Base-by-base conservation (phyloP, 441 rosid species). In the Theobroma grandiflorum region DNA sequence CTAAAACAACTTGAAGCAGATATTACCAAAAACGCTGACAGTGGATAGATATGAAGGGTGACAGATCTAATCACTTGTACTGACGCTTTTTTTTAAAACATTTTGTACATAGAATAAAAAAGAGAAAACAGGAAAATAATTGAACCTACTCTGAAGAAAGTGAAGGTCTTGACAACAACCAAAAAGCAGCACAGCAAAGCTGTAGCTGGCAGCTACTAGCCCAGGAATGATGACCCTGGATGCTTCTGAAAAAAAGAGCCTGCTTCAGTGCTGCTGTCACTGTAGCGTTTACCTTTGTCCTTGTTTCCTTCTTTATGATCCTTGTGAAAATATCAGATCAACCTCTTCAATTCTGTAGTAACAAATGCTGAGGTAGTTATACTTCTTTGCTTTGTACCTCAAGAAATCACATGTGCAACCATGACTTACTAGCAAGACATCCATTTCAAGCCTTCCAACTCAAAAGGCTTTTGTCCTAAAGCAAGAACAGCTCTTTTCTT, bases 141-240 rank as follows among this genome's bases (percentile, higher is more conserved):
- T 53, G 40, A 47, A 33, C 68, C 2, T 16, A 37, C 57, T 72
- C 72, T 47, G 9, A 53, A 31, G 75, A 73, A 43, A 67, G 16
- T 42, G 33, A 67, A 18, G 16, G 3, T 64, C 4, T 14, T 70
- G 57, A 52, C 45, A 33, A 33, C 8, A 33, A 16, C 49, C 43
- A 40, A 26, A 16, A 35, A 22, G 65, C 67, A 42, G 42, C 33
- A 42, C 66, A 45, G 78, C 78, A 31, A 62, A 45, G 43, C 9
- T 1, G 31, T 45, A 75, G 78, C 78, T 75, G 70, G 78, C 78
- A 75, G 69, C 69, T 31, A 75, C 58, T 75, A 61, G 20, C n/a
- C 64, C 14, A 61, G 40, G 78, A 45, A 53, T 31, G 42, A 40
- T 74, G 77, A 37, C 63, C 64, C 40, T 42, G 12, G 22, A 43